Evolutionary conservation across 768 basidiomycete genomes (phyloP), one percentile per base, ranked within the genome.

Genomic region (Daedalea quercina): DNA sequence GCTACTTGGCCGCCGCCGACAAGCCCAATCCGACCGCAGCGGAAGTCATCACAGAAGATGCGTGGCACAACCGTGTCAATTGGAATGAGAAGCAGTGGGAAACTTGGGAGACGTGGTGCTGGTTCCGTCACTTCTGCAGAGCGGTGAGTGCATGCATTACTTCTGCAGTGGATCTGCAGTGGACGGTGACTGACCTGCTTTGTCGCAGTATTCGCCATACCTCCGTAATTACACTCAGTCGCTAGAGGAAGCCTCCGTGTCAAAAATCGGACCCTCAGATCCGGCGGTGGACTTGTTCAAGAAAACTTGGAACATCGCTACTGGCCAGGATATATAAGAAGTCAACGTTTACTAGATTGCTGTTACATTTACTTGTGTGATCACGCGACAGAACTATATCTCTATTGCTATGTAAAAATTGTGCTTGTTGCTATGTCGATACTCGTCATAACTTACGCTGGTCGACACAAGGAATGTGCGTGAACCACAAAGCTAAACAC

Each of bases 61-160:
- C 81, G 0, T 93, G 90, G 91, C 74, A 81, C 31, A 79, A 79
- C 41, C 84, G 88, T 22, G 74, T 72, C 1, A 76, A 71, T 26
- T 92, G 90, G 90, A 75, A 74, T 20, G 76, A 79, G 34, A 79
- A 82, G 24, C 84, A 87, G 51, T 94, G 92, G 92, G 78, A 79
- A 62, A 74, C 79, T 1, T 93, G 90, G 90, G 84, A 89, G 70
- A 88, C 85, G 0, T 92, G 89, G 86, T 84, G 87, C 1, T 94
- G 92, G 92, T 94, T 88, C 60, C 75, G 87, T 54, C 90, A 95
- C 60, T 94, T 92, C 71, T 89, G 87, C 67, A 76, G 90, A 61
- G 76, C 71, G 66, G 92, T 93, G 50, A 57, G 89, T 72, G 12
- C 35, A 23, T 50, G 28, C 28, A 9, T 52, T 50, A n/a, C 15